These are phyloP conservation scores for Globisporangium irregulare DNA, from an alignment of 352 stramenopile species.

Conservation along the genomic window DNA sequence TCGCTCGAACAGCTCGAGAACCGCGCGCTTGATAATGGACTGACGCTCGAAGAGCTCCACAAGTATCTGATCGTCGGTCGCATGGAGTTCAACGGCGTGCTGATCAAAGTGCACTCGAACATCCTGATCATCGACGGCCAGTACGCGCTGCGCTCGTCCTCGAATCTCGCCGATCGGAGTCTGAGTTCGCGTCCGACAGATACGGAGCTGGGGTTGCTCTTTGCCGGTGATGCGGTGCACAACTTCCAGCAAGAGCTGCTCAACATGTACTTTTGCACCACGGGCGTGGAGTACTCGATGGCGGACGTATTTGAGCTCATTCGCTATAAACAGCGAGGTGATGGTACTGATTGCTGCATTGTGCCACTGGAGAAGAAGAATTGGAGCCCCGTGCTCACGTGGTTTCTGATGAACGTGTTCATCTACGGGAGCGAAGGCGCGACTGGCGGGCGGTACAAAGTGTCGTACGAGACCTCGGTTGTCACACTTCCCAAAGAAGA, in stretches of 20 bases:
- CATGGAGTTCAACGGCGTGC: slow-evolving; percentile 40
- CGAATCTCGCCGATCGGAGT: slow-evolving; percentile 74
- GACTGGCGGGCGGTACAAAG: slow-evolving; percentile 61
- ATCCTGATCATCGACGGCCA: slow-evolving; percentile 73
- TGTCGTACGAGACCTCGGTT: slow-evolving; percentile 54
- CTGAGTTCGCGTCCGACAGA: slow-evolving; percentile 65
- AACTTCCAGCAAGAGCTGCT: slow-evolving; percentile 60
- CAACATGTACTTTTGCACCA: slow-evolving; percentile 63
- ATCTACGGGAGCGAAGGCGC: slow-evolving; percentile 76
- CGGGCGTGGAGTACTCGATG: slow-evolving; percentile 30
- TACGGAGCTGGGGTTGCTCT: slow-evolving; percentile 66
- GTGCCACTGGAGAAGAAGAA: slow-evolving; percentile 48
- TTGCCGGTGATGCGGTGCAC: slow-evolving; percentile 38
- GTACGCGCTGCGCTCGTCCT: slow-evolving; percentile 70
- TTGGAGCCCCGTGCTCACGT: slow-evolving; percentile 69
- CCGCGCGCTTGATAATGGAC: slow-evolving; percentile 38
- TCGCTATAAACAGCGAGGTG: slow-evolving; percentile 1
- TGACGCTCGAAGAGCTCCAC: slow-evolving; percentile 36
- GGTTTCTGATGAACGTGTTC: slow-evolving; percentile 81
- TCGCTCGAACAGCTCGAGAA: slow-evolving; percentile 67
- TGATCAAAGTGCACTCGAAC: slow-evolving; percentile 81
- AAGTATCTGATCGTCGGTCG: slow-evolving; percentile 48
- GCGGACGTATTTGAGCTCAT: slow-evolving; percentile 25
- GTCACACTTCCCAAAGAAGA: slow-evolving; percentile 14
- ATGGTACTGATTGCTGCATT: slow-evolving; percentile 35